A percentile compares a stretch with the other conserved stretches of the same genome.
phyloP scores from a whole-genome alignment of 768 basidiomycete species.

The Leccinum obscurum region DNA sequence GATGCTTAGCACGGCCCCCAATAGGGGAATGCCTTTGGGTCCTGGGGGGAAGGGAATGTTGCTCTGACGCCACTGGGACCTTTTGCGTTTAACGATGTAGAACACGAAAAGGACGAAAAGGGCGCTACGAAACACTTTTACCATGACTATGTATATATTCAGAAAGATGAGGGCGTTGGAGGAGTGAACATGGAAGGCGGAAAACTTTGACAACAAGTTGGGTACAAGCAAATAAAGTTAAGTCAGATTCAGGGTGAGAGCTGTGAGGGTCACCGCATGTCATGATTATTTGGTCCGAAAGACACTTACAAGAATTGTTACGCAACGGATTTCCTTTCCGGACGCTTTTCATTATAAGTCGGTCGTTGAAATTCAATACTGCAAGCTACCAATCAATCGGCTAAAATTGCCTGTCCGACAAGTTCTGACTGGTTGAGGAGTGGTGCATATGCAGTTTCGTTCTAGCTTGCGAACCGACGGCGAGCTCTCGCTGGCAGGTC shows the following conservation, averaged over 20 bases:
- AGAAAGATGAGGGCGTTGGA: background rate
- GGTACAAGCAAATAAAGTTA: background rate
- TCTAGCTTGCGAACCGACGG: background rate
- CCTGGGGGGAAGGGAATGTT: constrained; percentile 46
- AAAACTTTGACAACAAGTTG: background rate
- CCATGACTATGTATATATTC: constrained; percentile 2
- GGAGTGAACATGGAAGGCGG: background rate
- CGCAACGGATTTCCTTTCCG: background rate
- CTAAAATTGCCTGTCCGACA: background rate
- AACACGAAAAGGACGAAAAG: constrained; percentile 15
- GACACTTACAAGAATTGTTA: background rate
- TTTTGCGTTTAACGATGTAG: constrained; percentile 11
- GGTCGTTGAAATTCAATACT: background rate
- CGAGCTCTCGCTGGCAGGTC: background rate
- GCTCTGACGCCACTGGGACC: background rate
- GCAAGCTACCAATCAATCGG: background rate
- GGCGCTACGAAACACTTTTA: background rate
- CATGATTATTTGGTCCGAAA: background rate
- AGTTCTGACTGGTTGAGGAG: background rate
- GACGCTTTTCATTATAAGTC: background rate
- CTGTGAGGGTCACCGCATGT: background rate
- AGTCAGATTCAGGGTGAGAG: background rate
- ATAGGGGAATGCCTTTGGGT: constrained; percentile 45
- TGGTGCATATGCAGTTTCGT: background rate
- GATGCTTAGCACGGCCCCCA: constrained; percentile 29